phyloP scores from a whole-genome alignment of 148 eudicot genomes.

The Nyssa sinensis region DNA sequence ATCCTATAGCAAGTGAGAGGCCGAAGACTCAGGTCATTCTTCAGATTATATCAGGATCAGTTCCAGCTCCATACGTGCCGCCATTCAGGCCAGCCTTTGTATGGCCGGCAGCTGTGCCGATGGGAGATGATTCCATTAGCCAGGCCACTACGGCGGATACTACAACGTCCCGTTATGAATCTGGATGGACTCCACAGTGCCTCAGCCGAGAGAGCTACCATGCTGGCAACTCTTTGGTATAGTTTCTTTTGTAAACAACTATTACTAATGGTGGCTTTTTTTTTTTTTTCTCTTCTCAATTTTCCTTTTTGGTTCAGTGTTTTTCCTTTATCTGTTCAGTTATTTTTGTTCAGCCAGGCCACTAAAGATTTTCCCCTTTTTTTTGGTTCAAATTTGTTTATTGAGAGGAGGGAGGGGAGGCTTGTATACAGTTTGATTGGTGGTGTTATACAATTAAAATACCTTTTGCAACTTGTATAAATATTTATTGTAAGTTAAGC shows the following conservation, averaged over 20 bases:
- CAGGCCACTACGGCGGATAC: constrained; percentile 24
- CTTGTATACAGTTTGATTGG: too few relatives aligned
- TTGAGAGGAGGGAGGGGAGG: too few relatives aligned
- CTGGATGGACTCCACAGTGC: constrained; percentile 29
- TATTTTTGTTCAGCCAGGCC: too few relatives aligned
- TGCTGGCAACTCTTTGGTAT: background rate
- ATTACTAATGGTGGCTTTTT: too few relatives aligned
- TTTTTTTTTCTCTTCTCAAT: too few relatives aligned
- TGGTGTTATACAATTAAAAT: too few relatives aligned
- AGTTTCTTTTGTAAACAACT: background rate
- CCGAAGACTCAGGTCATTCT: constrained; percentile 50
- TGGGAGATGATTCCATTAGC: constrained; percentile 26
- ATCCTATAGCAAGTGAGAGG: constrained; percentile 61
- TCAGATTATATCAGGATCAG: constrained; percentile 60
- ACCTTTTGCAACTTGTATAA: too few relatives aligned
- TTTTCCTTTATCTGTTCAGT: too few relatives aligned
- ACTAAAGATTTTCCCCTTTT: too few relatives aligned
- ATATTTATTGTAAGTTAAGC: too few relatives aligned
- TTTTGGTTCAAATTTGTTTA: too few relatives aligned
- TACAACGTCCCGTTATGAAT: constrained; percentile 16
- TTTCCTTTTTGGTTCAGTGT: too few relatives aligned
- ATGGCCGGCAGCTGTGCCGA: constrained; percentile 59
- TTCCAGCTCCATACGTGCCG: constrained; percentile 52
- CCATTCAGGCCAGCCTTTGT: constrained; percentile 68
- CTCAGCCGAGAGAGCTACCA: background rate